phyloP scores from a whole-genome alignment of 73 alveolate species.

The Uronychia setigera region DNA sequence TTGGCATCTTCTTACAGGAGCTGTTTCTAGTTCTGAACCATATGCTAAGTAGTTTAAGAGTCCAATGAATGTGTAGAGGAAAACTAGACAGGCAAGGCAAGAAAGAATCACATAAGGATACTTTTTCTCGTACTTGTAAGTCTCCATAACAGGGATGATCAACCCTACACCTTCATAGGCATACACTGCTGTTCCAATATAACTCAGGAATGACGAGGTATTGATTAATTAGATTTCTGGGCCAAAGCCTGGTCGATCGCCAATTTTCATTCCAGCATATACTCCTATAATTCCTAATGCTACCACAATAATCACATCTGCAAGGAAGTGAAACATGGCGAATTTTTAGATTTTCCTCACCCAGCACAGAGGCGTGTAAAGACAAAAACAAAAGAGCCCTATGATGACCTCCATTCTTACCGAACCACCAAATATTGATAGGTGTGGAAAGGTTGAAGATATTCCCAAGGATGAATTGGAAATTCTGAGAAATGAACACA shows the following conservation, averaged over 20 bases:
- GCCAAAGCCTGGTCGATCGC: background rate
- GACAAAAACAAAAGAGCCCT: slow-evolving; percentile 21
- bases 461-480: slow-evolving; percentile 12
- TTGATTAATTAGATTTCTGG: slow-evolving; percentile 1
- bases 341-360: slow-evolving; percentile 54
- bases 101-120: slow-evolving; percentile 16
- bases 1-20: background rate
- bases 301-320: slow-evolving; percentile 42
- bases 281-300: slow-evolving; percentile 7
- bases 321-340: slow-evolving; percentile 57
- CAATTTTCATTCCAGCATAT: background rate
- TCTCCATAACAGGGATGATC: slow-evolving; percentile 52
- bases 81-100: slow-evolving; percentile 12
- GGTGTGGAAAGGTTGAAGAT: background rate
- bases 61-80: slow-evolving; percentile 36
- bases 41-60: slow-evolving; percentile 29
- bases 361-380: slow-evolving; percentile 42
- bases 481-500: slow-evolving; percentile 42
- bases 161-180: slow-evolving; percentile 62
- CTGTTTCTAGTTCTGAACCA: slow-evolving; percentile 11
- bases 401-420: background rate
- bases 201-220: background rate
- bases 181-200: slow-evolving; percentile 51
- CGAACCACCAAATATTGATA: background rate
- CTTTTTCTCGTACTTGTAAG: slow-evolving; percentile 26